Evolutionary conservation across 768 basidiomycete genomes (phyloP).

Genomic region (Naganishia friedmannii): DNA sequence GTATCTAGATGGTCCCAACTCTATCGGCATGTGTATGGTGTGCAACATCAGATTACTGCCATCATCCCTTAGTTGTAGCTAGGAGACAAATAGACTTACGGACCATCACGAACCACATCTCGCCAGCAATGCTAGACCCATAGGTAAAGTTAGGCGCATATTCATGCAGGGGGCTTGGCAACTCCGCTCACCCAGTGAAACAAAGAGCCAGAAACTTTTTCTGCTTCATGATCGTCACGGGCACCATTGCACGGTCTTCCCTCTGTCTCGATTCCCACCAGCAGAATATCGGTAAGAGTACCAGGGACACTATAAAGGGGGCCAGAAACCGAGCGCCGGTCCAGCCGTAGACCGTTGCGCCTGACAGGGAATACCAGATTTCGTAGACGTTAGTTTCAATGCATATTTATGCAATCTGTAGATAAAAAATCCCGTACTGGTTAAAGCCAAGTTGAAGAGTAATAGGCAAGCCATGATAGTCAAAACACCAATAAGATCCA

Average conservation of each 20-base stretch:
- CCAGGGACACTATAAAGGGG: conserved; percentile 42
- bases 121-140: background rate
- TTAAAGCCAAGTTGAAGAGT: conserved; percentile 48
- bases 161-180: background rate
- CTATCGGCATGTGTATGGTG: background rate
- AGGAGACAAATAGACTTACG: conserved; percentile 2
- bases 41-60: too few relatives aligned
- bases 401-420: conserved; percentile 49
- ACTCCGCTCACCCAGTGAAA: background rate
- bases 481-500: conserved; percentile 45
- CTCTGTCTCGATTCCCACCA: conserved; percentile 37
- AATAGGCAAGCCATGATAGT: conserved; percentile 42
- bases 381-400: too few relatives aligned
- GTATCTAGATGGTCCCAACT: conserved; percentile 10
- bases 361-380: conserved; percentile 21
- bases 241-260: background rate
- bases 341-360: conserved; percentile 44
- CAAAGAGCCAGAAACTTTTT: background rate
- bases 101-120: conserved; percentile 12
- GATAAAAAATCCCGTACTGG: background rate
- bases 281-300: conserved; percentile 41
- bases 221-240: conserved; percentile 19
- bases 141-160: background rate
- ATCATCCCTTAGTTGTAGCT: too few relatives aligned
- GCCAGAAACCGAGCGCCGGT: conserved; percentile 44